These are phyloP conservation scores for Penicillium paxilli DNA, from an alignment of 495 filamentous ascomycete genomes.

Conservation along the genomic window DNA sequence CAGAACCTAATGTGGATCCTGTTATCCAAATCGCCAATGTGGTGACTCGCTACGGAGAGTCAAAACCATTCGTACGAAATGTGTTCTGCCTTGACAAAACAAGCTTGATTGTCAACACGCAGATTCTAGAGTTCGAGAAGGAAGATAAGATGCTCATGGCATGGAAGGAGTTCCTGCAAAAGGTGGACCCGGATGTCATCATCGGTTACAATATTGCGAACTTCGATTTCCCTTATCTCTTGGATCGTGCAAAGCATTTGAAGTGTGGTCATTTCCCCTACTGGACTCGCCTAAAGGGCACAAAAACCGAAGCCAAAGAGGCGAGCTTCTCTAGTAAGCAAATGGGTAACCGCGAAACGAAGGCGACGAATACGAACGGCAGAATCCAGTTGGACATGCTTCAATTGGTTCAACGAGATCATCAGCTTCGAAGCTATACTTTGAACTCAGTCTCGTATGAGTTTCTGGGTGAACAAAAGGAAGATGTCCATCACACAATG, in stretches of 20 bases:
- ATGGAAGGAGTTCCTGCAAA: constrained; percentile 87
- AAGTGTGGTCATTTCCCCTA: constrained; percentile 75
- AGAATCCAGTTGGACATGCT: constrained; percentile 91
- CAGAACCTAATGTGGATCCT: constrained; percentile 84
- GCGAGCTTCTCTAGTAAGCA: constrained; percentile 96
- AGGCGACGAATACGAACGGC: constrained; percentile 90
- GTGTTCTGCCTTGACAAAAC: constrained; percentile 93
- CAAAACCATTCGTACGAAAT: constrained; percentile 93
- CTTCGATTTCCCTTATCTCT: constrained; percentile 97
- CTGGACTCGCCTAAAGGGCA: constrained; percentile 73
- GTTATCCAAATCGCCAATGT: constrained; percentile 99
- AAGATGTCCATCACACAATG: constrained; percentile 98
- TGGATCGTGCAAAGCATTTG: constrained; percentile 84
- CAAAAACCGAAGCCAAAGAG: constrained; percentile 66
- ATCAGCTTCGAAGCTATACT: constrained; percentile 94
- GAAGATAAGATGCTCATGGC: constrained; percentile 84
- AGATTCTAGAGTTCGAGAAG: constrained; percentile 76
- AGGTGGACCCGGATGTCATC: constrained; percentile 95
- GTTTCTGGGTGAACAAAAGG: constrained; percentile 96
- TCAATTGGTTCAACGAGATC: constrained; percentile 89
- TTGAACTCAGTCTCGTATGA: constrained; percentile 97
- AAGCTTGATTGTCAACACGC: constrained; percentile 90
- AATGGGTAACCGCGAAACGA: constrained; percentile 95
- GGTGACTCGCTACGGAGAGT: constrained; percentile 94
- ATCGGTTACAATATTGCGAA: constrained; percentile 99